Evolutionary conservation across 2,329 filamentous ascomycete genomes (phyloP).

Genomic region (Chaetomiaceae sp.): DNA sequence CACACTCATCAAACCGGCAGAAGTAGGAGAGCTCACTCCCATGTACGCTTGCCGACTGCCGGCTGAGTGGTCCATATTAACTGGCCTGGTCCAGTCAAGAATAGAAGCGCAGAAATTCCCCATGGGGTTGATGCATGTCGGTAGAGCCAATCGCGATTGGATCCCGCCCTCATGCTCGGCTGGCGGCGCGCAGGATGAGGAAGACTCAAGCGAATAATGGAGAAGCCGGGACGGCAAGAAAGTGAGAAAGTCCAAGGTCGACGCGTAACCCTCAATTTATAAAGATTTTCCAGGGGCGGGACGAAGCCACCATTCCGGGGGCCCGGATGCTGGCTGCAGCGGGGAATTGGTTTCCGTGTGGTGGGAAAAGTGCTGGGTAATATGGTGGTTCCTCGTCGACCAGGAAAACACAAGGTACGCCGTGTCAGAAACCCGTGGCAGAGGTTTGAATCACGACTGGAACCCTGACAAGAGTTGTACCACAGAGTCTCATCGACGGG

Average conservation of each 20-base stretch:
- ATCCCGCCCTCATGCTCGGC: constrained; percentile 16
- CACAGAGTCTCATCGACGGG: constrained; percentile 9
- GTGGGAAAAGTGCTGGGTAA: constrained; percentile 27
- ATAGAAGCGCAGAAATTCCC: constrained; percentile 23
- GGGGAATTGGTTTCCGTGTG: constrained; percentile 22
- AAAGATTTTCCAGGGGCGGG: constrained; percentile 18
- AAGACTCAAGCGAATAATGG: background rate
- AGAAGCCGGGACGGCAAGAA: constrained; percentile 9
- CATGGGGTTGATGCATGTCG: constrained; percentile 17
- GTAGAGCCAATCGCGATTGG: constrained; percentile 20
- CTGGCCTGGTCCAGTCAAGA: constrained; percentile 16
- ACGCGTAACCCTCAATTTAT: constrained; percentile 29
- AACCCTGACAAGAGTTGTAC: background rate
- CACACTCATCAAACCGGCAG: constrained; percentile 17
- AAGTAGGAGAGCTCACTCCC: constrained; percentile 4
- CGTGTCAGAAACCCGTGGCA: constrained; percentile 15
- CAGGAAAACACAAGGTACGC: constrained; percentile 20
- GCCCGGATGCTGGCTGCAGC: constrained; percentile 22
- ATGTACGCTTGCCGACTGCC: constrained; percentile 24
- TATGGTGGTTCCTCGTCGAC: constrained; percentile 18
- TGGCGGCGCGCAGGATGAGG: constrained; percentile 14
- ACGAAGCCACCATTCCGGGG: constrained; percentile 21
- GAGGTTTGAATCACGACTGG: background rate
- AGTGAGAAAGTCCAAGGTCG: constrained; percentile 10
- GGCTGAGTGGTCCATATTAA: constrained; percentile 24